These are phyloP conservation scores for Canariomyces notabilis DNA, from an alignment of 2,329 filamentous ascomycete genomes.

Conservation along the genomic window DNA sequence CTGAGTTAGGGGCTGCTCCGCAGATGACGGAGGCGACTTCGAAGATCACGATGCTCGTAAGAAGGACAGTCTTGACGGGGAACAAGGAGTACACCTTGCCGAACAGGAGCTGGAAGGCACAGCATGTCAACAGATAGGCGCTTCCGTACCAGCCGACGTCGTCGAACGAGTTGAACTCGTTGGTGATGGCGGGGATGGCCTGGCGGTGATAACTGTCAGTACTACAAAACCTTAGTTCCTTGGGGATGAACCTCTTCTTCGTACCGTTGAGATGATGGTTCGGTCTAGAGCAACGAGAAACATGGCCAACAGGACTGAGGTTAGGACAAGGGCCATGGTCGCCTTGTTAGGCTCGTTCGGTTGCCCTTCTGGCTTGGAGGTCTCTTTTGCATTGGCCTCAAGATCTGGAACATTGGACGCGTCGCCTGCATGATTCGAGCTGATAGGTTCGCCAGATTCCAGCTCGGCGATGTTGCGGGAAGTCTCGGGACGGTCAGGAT, in stretches of 20 bases:
- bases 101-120: slow-evolving; percentile 29
- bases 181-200: slow-evolving; percentile 7
- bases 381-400: no score
- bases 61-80: slow-evolving; percentile 23
- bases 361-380: no score
- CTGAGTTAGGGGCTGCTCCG: slow-evolving; percentile 30
- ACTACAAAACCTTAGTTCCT: no score
- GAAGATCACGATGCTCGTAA: slow-evolving; percentile 26
- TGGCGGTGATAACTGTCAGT: no score
- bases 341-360: neutral
- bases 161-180: slow-evolving; percentile 15
- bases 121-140: slow-evolving; percentile 23
- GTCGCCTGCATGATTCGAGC: no score
- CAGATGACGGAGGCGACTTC: slow-evolving; percentile 33
- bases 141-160: slow-evolving; percentile 19
- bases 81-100: slow-evolving; percentile 33
- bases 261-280: slow-evolving; percentile 17
- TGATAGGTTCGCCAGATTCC: no score
- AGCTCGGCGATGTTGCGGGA: no score
- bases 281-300: slow-evolving; percentile 20
- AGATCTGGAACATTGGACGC: no score
- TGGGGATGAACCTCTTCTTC: no score
- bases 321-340: neutral
- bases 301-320: slow-evolving; percentile 17
- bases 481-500: no score